Evolutionary conservation across 2,329 filamentous ascomycete genomes (phyloP), one percentile per base, ranked within the genome.

Genomic region (Monosporascus ibericus): DNA sequence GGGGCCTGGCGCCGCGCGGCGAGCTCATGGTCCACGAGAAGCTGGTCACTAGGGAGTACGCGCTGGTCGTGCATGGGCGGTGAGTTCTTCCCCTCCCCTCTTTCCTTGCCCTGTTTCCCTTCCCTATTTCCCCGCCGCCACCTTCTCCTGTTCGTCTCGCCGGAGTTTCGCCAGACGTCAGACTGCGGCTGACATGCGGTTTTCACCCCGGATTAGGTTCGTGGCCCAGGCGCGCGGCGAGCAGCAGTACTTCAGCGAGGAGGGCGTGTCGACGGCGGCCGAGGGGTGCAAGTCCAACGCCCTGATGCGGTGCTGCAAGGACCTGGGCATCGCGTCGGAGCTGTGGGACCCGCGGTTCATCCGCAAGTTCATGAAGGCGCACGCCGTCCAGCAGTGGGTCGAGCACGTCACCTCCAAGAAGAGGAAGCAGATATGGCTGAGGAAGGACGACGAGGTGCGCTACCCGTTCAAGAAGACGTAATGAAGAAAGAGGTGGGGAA

Each of bases 271-370:
- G 25, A 96, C 92, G 1, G 92, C 94, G 8, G 92, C 92, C 55
- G 94, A 99, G 73, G 94, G 94, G 50, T 95, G 91, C 79, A 96
- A 96, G 73, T 96, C 91, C 57, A 99, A 99, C 68, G 94, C 94
- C 14, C 79, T 99, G 60, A 95, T 97, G 85, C 88, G 94, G 53
- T 97, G 92, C 80, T 97, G 94, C 78, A 99, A 99, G 75, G 94
- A 99, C 70, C 75, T 99, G 34, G 94, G 94, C 37, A 88, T 99
- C 59, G 94, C 90, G 1, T 92, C 87, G 58, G 94, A 99, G 72
- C 80, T 99, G 20, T 99, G 94, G 94, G 94, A 99, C 73, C 94
- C 94, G 37, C 78, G 88, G 51, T 99, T 88, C 74, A 90, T 97
- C 59, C 83, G 88, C 63, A 82, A 81, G 62, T 99, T 90, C 74